These are phyloP conservation scores for Rhizophora mangle DNA, from an alignment of 345 rosid genomes.

Conservation along the genomic window DNA sequence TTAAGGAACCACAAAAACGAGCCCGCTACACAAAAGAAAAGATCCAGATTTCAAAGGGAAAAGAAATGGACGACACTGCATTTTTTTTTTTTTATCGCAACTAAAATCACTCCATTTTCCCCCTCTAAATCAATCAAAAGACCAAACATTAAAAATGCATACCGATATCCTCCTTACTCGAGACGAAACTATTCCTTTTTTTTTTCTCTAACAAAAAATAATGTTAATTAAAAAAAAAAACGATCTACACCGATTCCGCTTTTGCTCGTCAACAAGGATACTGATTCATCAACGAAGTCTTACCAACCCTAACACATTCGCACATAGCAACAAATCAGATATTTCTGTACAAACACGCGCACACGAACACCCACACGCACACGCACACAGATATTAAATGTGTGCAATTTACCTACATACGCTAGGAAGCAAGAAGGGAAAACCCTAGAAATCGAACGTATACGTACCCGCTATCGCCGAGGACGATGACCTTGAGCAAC, in stretches of 20 bases:
- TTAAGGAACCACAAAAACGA: conserved; percentile 6
- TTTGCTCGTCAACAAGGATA: conserved; percentile 47
- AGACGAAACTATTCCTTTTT: neutral
- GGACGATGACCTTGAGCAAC: conserved; percentile 97
- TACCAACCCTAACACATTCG: conserved; percentile 76
- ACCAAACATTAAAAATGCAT: neutral
- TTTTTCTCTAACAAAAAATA: neutral
- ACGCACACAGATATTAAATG: neutral
- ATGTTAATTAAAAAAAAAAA: neutral
- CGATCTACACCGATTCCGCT: neutral
- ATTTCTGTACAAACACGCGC: neutral
- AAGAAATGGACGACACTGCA: too few relatives aligned
- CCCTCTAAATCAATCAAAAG: too few relatives aligned
- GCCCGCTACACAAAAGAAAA: neutral
- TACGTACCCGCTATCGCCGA: conserved; percentile 94
- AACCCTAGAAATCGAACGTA: conserved; percentile 7
- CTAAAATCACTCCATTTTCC: too few relatives aligned
- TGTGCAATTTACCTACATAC: too few relatives aligned
- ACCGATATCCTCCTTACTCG: neutral
- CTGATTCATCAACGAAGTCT: conserved; percentile 99
- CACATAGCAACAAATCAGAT: conserved; percentile 6
- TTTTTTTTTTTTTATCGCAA: too few relatives aligned
- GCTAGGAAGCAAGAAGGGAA: neutral
- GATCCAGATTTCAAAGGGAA: neutral
- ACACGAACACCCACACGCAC: neutral